Base-by-base conservation (phyloP, 202 grass and related monocot species). In the Dendrocalamus latiflorus region DNA sequence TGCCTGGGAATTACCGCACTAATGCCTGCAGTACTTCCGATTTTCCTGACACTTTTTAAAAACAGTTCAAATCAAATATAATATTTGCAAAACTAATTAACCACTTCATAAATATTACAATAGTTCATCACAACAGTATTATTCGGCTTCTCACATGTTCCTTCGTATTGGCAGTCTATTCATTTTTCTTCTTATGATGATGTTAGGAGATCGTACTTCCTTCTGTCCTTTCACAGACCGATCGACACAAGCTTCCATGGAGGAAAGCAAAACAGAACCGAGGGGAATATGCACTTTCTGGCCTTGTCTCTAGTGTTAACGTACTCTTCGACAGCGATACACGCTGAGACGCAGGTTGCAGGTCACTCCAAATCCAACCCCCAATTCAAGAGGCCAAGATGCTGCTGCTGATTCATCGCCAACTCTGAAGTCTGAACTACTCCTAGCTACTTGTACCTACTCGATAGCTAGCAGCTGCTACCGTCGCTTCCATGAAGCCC, bases 401-500 rank as follows among this genome's bases (percentile, higher is more conserved):
- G 59, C 30, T 44, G 24, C 10, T 4, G 50, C 37, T 42, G 37
- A 17, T 82, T 49, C 81, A 20, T 54, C 30, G 71, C 83, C 66
- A 86, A 71, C 83, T 28, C 67, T 55, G 64, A 44, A 2, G 28
- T n/a, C 65, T 21, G 45, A 72, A 51, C 45, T 9, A 50, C 66
- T 7, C 0, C 43, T 0, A 36, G 43, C 67, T 6, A 14, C 62
- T 28, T 36, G 39, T 14, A 69, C 70, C 70, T 12, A 74, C 76
- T 42, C 36, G 47, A 9, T 6, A 4, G 3, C 22, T 34, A 36
- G 26, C 64, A 12, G 51, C 41, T 17, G 68, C 9, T 10, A 28
- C 7, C 61, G 48, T 17, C 63, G 68, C 76, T 86, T 80, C 68
- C 59, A 51, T 59, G 60, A 75, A 74, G 59, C 2, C 47, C 68